Percentiles rank a stretch among this genome's conserved stretches.
Conservation (phyloP, 139 green algal species). For the Eudorina sp. region DNA sequence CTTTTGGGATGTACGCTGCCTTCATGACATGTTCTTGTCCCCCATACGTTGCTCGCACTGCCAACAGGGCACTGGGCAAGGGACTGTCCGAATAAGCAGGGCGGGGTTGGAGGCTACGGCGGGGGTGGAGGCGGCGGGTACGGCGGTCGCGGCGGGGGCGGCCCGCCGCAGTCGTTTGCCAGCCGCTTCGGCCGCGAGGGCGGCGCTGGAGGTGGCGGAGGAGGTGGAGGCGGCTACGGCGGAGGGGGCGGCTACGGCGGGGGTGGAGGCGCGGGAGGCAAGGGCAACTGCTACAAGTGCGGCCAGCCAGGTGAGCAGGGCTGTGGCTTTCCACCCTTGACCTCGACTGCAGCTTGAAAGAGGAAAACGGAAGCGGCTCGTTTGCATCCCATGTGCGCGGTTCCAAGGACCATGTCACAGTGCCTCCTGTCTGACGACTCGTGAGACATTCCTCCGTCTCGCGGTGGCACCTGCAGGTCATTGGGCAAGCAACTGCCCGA, state of each 20-base stretch:
- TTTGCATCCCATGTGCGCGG: no score
- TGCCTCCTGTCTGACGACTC: no score
- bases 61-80: constrained; percentile 51
- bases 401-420: no score
- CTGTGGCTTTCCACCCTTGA: neutral
- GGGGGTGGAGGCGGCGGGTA: neutral
- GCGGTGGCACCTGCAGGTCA: constrained; percentile 16
- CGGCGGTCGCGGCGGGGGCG: neutral
- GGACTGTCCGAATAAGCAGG: constrained; percentile 50
- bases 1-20: no score
- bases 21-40: neutral
- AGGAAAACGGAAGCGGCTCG: no score
- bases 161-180: constrained; percentile 32
- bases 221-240: constrained; percentile 1
- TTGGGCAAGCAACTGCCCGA: constrained; percentile 36
- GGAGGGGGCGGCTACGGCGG: constrained; percentile 8
- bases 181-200: constrained; percentile 39
- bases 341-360: no score
- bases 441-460: no score
- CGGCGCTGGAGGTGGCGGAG: constrained; percentile 16
- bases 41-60: no score
- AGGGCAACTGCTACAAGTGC: constrained; percentile 52
- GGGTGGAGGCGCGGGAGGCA: neutral
- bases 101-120: constrained; percentile 9
- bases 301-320: constrained; percentile 31